phyloP scores from a whole-genome alignment of 768 basidiomycete species.

The Neoboletus subvelutipes region DNA sequence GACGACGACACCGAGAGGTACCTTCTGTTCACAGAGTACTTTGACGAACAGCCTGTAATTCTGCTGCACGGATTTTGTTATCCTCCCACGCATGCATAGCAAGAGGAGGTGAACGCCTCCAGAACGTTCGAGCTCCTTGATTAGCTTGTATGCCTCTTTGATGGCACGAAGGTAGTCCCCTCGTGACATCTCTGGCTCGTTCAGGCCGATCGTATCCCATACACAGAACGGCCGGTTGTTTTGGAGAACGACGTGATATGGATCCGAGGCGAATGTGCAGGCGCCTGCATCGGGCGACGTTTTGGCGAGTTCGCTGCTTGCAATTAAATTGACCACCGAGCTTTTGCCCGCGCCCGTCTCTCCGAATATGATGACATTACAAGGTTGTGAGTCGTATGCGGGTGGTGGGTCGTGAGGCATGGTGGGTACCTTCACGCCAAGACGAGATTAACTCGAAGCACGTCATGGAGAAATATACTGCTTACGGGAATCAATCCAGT shows the following conservation, averaged over 20 bases:
- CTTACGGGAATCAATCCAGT: constrained; percentile 12
- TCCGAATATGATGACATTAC: constrained; percentile 30
- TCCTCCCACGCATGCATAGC: constrained; percentile 39
- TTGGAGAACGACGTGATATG: constrained; percentile 24
- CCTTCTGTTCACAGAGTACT: constrained; percentile 38
- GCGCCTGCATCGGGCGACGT: constrained; percentile 34
- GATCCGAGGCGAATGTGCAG: constrained; percentile 34
- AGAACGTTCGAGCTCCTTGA: constrained; percentile 31
- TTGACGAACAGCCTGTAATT: constrained; percentile 41
- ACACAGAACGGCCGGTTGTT: constrained; percentile 19
- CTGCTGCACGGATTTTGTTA: constrained; percentile 35
- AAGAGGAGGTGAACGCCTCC: constrained; percentile 42
- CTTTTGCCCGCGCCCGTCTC: constrained; percentile 38
- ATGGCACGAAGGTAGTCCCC: constrained; percentile 25
- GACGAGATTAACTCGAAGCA: not conserved
- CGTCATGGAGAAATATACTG: not conserved
- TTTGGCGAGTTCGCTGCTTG: constrained; percentile 23
- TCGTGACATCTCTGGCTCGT: constrained; percentile 25
- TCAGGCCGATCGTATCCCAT: constrained; percentile 35
- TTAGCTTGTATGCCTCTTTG: constrained; percentile 31
- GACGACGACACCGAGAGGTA: constrained; percentile 39
- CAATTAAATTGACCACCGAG: constrained; percentile 42
- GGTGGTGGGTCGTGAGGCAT: constrained; percentile 9
- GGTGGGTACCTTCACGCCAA: constrained; percentile 5
- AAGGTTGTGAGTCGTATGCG: constrained; percentile 14